Base-by-base conservation (phyloP, 495 filamentous ascomycete genomes). In the Aspergillus baeticus region DNA sequence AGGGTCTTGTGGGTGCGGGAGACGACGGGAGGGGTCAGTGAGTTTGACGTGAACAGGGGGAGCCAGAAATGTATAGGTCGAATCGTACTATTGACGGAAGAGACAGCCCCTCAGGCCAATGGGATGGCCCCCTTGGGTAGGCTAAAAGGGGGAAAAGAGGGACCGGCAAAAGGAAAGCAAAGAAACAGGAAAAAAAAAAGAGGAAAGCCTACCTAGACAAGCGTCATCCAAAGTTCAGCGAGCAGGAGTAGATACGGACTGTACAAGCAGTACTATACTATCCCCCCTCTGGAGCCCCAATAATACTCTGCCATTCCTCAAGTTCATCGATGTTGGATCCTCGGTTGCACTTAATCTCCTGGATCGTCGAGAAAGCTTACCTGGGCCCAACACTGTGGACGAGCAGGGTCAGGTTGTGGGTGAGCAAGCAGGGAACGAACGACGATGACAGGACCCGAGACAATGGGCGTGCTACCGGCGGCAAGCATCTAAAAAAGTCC, bases 391-490 rank as follows among this genome's bases (percentile, higher is more conserved):
- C n/a, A 21, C 33, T 37, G 54, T 55, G 44, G 51, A 33, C 51
- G 47, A 41, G 23, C 43, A 46, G 13, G 45, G n/a, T 55, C 26
- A 55, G 47, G 37, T 26, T 18, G 47, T 26, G 29, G 11, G 26
- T 4, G 26, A 29, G 26, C 26, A 3, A 13, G 46, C 22, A 31
- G 33, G 33, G 46, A 22, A 20, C 17, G 33, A 7, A 33, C 26
- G 26, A 57, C 17, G 52, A 57, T 65, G 63, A 65, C 63, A 65
- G 62, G 59, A 65, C 63, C 63, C 63, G 56, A 62, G 63, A 61
- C 63, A 62, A 59, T 62, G 63, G 63, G 50, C 45, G 62, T 65
- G 44, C 58, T 59, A 61, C 54, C 54, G 53, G 51, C 52, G 51
- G 57, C 50, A 59, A 29, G 50, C 42, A 59, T 23, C 61, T 54